These are phyloP conservation scores for Acanthochlamys bracteata DNA, from an alignment of 106 monocot genomes.

Conservation along the genomic window DNA sequence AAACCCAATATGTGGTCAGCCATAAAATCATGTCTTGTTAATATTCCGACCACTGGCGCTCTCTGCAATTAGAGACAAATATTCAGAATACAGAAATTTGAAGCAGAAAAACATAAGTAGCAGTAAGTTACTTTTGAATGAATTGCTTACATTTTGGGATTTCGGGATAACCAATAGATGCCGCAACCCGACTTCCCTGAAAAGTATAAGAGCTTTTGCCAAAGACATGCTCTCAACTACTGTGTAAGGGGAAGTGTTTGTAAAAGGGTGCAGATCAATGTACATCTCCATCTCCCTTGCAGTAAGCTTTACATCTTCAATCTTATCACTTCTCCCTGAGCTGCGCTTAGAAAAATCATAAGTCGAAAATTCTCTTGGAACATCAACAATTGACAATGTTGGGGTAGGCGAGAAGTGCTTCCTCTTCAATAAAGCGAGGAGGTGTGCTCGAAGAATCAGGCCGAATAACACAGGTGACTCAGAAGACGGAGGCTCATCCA, in stretches of 20 bases:
- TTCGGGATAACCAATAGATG: slow-evolving; percentile 60
- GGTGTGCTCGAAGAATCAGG: slow-evolving; percentile 58
- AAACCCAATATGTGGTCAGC: slow-evolving; percentile 55
- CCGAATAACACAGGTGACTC: slow-evolving; percentile 46
- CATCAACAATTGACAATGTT: background rate
- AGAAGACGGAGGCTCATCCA: slow-evolving; percentile 43
- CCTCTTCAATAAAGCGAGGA: slow-evolving; percentile 66
- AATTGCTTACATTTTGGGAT: slow-evolving; percentile 35
- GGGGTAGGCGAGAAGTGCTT: slow-evolving; percentile 28
- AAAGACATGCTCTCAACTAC: slow-evolving; percentile 72
- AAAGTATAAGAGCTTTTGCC: slow-evolving; percentile 58
- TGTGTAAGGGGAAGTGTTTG: slow-evolving; percentile 61
- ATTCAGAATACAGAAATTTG: background rate
- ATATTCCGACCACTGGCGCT: slow-evolving; percentile 44
- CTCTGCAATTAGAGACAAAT: slow-evolving; percentile 28
- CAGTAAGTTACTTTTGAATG: background rate
- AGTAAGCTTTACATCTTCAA: slow-evolving; percentile 41
- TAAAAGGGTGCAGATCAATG: slow-evolving; percentile 58
- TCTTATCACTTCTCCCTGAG: slow-evolving; percentile 42
- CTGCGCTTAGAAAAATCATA: slow-evolving; percentile 57
- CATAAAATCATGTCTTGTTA: slow-evolving; percentile 76
- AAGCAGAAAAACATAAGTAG: background rate
- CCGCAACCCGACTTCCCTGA: slow-evolving; percentile 60
- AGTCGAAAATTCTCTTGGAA: slow-evolving; percentile 17
- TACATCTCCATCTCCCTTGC: slow-evolving; percentile 61